Base-by-base conservation (phyloP, 129 eudicot species). In the Flaveria sonorensis region DNA sequence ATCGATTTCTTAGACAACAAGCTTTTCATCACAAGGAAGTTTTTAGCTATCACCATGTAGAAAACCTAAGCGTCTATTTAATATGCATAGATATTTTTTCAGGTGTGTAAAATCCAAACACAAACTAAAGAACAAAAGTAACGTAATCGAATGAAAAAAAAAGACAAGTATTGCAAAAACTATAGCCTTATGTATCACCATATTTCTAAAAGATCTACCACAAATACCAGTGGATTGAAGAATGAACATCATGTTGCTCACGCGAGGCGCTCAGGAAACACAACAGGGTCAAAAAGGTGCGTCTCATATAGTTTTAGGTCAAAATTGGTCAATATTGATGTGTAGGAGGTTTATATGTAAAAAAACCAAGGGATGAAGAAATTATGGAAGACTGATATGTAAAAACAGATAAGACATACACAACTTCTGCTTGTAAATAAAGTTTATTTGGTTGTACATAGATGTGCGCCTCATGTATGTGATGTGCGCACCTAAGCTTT, bases 201-300 rank as follows among this genome's bases (percentile, higher is more conserved):
- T 61, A 26, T 61, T 10, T 11, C 39, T 61, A 23, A 61, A 28
- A 26, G 11, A 63, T 28, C 11, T 13, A 14, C 12, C 47, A 51
- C 56, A 26, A 26, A 71, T 50, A 26, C 61, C 75, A 50, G 62
- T 16, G 9, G 63, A 50, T 10, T 71, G 10, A 71, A 71, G 46
- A 70, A 71, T 11, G 10, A 16, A 26, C 62, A 48, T 70, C 62
- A 50, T 47, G 74, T 50, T 28, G 32, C 32, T 28, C 32, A 16
- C 7, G 39, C 7, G 0, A 32, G 7, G 1, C 7, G 7, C 39
- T 32, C 7, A 32, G 6, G 39, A 32, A 32, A 32, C 39, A 32
- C 39, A 4, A 32, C 39, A 32, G 39, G 7, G 39, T 32, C 39
- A 32, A 32, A 32, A 32, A 32, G 39, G 39, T 32, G 39, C 7